Percentiles rank a stretch among this genome's conserved stretches.
Conservation (phyloP, 306 rosid genomes). For the Dalbergia oliveri region DNA sequence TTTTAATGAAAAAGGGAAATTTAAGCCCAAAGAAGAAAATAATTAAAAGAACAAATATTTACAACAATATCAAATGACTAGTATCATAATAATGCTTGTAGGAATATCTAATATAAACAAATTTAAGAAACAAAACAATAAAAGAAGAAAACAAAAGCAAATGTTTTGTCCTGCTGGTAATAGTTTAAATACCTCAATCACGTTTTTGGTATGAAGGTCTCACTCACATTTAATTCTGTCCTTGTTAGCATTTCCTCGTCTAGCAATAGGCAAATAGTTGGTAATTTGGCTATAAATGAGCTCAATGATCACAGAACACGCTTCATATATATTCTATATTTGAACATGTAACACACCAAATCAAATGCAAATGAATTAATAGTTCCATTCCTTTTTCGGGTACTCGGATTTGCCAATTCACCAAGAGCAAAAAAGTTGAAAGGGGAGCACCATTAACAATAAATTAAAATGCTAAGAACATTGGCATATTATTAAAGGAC, state of each 20-base stretch:
- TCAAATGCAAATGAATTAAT: constrained; percentile 6
- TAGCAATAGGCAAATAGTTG: constrained; percentile 22
- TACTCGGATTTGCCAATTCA: neutral
- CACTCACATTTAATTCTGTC: constrained; percentile 2
- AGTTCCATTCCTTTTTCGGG: neutral
- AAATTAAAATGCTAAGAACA: neutral
- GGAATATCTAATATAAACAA: neutral
- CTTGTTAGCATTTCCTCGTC: constrained; percentile 17
- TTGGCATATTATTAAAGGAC: neutral
- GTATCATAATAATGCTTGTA: neutral
- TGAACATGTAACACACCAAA: neutral
- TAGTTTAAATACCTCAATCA: neutral
- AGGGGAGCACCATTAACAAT: neutral
- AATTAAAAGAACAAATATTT: too few relatives aligned
- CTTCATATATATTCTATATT: constrained; percentile 26
- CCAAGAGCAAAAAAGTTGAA: constrained; percentile 31
- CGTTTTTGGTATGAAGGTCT: neutral
- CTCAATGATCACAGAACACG: constrained; percentile 6
- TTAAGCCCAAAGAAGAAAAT: neutral
- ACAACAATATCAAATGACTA: neutral
- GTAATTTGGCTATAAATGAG: constrained; percentile 27
- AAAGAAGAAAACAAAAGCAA: constrained; percentile 4
- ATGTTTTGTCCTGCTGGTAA: neutral
- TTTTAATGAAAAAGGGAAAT: too few relatives aligned
- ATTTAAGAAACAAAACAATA: neutral